These are phyloP conservation scores for Cladosporium sp. DNA, from an alignment of 2,329 filamentous ascomycete genomes.

Conservation along the genomic window DNA sequence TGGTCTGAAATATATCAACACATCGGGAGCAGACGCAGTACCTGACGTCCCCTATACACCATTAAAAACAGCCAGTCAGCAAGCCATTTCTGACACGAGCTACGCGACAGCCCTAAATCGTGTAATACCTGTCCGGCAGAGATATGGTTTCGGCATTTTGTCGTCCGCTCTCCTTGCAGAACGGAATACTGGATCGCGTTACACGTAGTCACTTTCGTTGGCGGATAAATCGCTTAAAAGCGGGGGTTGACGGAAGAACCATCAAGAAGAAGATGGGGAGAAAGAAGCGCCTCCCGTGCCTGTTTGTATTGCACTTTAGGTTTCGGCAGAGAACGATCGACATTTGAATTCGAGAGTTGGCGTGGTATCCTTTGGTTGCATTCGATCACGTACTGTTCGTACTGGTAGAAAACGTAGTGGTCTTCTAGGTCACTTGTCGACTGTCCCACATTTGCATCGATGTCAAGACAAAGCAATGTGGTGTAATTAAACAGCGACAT, in stretches of 20 bases:
- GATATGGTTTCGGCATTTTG: background rate
- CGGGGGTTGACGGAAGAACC: background rate
- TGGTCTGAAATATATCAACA: background rate
- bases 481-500: background rate
- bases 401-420: background rate
- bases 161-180: constrained; percentile 2
- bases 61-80: background rate
- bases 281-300: background rate
- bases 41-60: too few species aligned
- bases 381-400: background rate
- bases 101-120: background rate
- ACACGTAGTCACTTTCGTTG: background rate
- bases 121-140: background rate
- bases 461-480: background rate
- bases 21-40: background rate
- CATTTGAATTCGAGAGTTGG: background rate
- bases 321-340: background rate
- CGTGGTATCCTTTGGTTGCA: background rate
- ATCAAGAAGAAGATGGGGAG: background rate
- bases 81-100: background rate
- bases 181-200: background rate
- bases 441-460: background rate
- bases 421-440: background rate
- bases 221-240: constrained; percentile 3
- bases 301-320: background rate